These are phyloP conservation scores for Scytalidium lignicola DNA, from an alignment of 2,329 filamentous ascomycete species.

Conservation along the genomic window DNA sequence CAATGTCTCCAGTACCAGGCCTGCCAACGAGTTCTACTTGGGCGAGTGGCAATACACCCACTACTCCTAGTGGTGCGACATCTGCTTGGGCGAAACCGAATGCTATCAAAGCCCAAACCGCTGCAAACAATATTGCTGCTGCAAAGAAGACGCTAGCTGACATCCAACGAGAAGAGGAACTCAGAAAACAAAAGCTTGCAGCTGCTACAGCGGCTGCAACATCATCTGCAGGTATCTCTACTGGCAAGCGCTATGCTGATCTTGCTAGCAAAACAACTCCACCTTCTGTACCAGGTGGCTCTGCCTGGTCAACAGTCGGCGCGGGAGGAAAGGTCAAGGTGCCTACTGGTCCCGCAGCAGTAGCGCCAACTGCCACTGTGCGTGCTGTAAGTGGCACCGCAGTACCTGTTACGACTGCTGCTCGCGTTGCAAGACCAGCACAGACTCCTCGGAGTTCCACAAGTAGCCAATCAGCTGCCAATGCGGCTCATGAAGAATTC, in stretches of 20 bases:
- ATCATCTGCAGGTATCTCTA: constrained; percentile 34
- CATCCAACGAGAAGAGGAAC: constrained; percentile 94
- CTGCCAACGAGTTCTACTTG: constrained; percentile 86
- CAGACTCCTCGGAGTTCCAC: constrained; percentile 42
- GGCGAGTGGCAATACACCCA: constrained; percentile 38
- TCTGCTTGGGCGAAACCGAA: constrained; percentile 45
- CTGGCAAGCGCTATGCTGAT: constrained; percentile 89
- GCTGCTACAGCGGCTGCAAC: constrained; percentile 39
- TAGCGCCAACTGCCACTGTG: constrained; percentile 35
- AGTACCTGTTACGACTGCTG: constrained; percentile 10
- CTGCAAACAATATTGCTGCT: constrained; percentile 28
- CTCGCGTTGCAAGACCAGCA: constrained; percentile 47
- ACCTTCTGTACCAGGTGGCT: constrained; percentile 38
- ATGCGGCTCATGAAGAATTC: constrained; percentile 78
- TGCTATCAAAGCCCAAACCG: constrained; percentile 32
- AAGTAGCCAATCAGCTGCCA: constrained; percentile 28
- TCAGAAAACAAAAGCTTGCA: constrained; percentile 66
- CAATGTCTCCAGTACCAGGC: constrained; percentile 64
- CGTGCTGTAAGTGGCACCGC: constrained; percentile 30
- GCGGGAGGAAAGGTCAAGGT: constrained; percentile 87
- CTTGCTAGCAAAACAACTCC: constrained; percentile 70
- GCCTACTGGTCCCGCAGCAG: constrained; percentile 52
- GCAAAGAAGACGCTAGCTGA: constrained; percentile 88
- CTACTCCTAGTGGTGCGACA: constrained; percentile 20
- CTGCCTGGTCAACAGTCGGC: constrained; percentile 92